phyloP scores from a whole-genome alignment of 1,284 basidiomycete genomes.

The Wolfiporia cocos region DNA sequence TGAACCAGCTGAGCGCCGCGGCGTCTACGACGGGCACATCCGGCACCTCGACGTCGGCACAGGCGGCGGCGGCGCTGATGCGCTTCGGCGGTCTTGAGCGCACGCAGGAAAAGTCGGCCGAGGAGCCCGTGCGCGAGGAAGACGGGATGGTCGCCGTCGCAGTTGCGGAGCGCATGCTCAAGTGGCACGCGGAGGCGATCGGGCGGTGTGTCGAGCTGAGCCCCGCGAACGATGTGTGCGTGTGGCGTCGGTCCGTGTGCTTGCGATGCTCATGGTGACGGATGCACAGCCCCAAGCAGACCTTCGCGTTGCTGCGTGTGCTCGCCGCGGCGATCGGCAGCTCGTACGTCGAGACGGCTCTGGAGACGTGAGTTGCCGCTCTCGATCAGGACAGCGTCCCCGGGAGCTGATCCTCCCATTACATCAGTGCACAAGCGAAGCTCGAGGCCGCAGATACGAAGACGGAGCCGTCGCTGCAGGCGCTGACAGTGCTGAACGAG shows the following conservation, averaged over 20 bases:
- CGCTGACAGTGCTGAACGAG: conserved; percentile 61
- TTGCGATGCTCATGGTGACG: conserved; percentile 4
- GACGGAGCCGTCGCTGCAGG: conserved; percentile 74
- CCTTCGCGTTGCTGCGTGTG: conserved; percentile 80
- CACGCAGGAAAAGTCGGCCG: conserved; percentile 46
- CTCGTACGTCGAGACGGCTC: conserved; percentile 85
- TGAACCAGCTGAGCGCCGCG: conserved; percentile 82
- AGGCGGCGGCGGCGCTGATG: conserved; percentile 76
- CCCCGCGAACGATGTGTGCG: conserved; percentile 76
- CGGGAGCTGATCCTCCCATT: neutral
- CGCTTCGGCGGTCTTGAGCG: conserved; percentile 76
- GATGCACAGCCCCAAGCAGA: conserved; percentile 75
- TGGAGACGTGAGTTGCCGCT: conserved; percentile 72
- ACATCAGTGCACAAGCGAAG: conserved; percentile 58
- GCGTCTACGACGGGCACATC: conserved; percentile 57
- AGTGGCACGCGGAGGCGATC: conserved; percentile 94
- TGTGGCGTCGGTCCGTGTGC: conserved; percentile 10
- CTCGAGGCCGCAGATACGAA: conserved; percentile 75
- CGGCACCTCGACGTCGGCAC: conserved; percentile 61
- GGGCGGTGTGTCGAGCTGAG: conserved; percentile 90
- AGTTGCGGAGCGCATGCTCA: conserved; percentile 84
- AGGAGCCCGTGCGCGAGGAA: conserved; percentile 70
- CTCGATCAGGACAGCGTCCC: no score
- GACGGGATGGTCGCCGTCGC: conserved; percentile 78
- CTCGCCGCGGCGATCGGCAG: conserved; percentile 86